Conservation (phyloP, 1,139 yeast genomes). For the Insectozyma bohioensis region DNA sequence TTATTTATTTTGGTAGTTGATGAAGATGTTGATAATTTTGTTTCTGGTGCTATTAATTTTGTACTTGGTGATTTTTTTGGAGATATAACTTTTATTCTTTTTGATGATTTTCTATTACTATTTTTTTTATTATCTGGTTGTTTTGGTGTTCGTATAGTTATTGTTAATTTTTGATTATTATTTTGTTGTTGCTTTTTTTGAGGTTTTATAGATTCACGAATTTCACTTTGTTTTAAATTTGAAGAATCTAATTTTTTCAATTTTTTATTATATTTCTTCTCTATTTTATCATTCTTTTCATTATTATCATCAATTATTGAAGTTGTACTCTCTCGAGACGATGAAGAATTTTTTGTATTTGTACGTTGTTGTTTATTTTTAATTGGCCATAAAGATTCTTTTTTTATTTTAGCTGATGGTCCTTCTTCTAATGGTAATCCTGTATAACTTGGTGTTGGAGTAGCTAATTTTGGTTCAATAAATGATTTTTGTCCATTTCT, state of each 20-base stretch:
- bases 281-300: too few relatives aligned
- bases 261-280: slow-evolving; percentile 8
- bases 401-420: slow-evolving; percentile 56
- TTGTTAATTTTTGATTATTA: slow-evolving; percentile 17
- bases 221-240: slow-evolving; percentile 31
- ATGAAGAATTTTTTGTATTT: too few relatives aligned
- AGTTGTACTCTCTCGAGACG: slow-evolving; percentile 12
- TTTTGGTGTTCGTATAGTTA: slow-evolving; percentile 15
- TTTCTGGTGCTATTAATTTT: slow-evolving; percentile 28
- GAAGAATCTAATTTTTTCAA: slow-evolving; percentile 22
- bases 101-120: slow-evolving; percentile 23
- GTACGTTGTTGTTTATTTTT: slow-evolving; percentile 16
- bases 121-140: slow-evolving; percentile 9
- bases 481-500: slow-evolving; percentile 25
- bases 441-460: slow-evolving; percentile 53
- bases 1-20: slow-evolving; percentile 9
- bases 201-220: slow-evolving; percentile 23
- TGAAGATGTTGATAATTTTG: slow-evolving; percentile 8
- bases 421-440: slow-evolving; percentile 66
- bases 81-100: slow-evolving; percentile 39
- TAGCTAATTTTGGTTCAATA: slow-evolving; percentile 59
- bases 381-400: slow-evolving; percentile 51
- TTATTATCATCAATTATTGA: slow-evolving; percentile 9
- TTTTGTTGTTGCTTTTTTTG: slow-evolving; percentile 10
- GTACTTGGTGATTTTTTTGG: slow-evolving; percentile 37